Base-by-base conservation (phyloP, 108 stramenopile genomes). In the Fistulifera pelliculosa region DNA sequence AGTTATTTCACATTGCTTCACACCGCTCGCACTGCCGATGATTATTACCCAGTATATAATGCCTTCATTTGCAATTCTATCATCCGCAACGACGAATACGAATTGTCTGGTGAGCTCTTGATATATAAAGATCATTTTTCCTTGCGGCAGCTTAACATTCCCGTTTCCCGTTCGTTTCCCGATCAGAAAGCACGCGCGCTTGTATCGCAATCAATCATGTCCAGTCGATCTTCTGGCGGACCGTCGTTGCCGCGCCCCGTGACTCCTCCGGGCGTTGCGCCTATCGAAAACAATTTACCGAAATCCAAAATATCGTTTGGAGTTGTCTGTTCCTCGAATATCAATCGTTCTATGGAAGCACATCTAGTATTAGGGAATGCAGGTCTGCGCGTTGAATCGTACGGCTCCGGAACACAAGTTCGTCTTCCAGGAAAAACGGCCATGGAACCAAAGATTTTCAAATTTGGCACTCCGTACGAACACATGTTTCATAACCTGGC, bases 281-380 rank as follows among this genome's bases (percentile, higher is more conserved):
- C 90, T 27, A 70, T 71, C 16, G 64, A 68, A 39, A 66, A 80
- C 1, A 60, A 65, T 47, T 66, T 72, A 3, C 39, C 45, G 21
- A 42, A 65, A n/a, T 83, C 80, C 41, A 76, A 77, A 52, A 77
- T 87, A 11, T 82, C 80, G 10, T 87, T 76, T 54, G 90, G 90
- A 18, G 82, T 83, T 1, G 92, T 94, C 15, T 94, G 92, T 71
- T 90, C 87, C 15, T 81, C 79, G 27, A 94, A 94, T 62, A 94
- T 94, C 70, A 94, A 94, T 65, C 82, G 92, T 66, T 90, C 88
- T 35, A 94, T 94, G 92, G 92, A 94, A 56, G 87, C 92, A 8
- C 92, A 94, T 63, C 69, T 90, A 31, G 79, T 87, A 27, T 57
- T 94, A 38, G 77, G 79, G 16, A 90, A 94, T 68, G 87, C 87